Percentiles rank a stretch among this genome's conserved stretches.
phyloP scores from a whole-genome alignment of 2,329 filamentous ascomycete species.

The Sporothrix luriei region DNA sequence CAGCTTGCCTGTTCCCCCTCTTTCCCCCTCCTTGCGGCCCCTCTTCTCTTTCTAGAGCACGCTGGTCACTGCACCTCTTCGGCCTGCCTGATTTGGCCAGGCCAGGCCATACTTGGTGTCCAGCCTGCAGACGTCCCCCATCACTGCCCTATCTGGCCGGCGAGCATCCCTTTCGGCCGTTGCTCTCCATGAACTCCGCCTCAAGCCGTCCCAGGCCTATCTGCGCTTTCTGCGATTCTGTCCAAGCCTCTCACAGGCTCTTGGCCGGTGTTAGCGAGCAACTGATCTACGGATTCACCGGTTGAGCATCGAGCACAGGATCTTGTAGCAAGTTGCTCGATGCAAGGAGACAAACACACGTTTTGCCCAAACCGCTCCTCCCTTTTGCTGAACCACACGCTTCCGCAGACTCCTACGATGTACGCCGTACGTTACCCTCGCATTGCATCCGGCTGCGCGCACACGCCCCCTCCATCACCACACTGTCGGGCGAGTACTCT shows the following conservation, averaged over 20 bases:
- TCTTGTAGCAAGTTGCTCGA: neutral
- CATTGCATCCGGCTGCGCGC: neutral
- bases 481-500: neutral
- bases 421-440: neutral
- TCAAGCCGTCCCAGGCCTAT: neutral
- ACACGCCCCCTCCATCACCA: slow-evolving; percentile 13
- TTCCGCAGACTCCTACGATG: neutral
- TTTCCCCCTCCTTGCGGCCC: slow-evolving; percentile 1
- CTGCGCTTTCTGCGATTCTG: neutral
- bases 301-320: neutral
- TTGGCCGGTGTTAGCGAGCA: neutral
- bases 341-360: neutral
- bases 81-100: neutral
- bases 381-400: neutral
- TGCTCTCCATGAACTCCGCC: neutral
- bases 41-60: neutral
- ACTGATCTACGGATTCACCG: slow-evolving; percentile 5
- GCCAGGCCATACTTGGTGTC: too few species aligned
- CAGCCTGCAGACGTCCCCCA: neutral
- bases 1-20: slow-evolving; percentile 14
- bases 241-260: slow-evolving; percentile 7
- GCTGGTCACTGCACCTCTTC: slow-evolving; percentile 3
- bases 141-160: slow-evolving; percentile 14
- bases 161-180: slow-evolving; percentile 2
- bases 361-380: slow-evolving; percentile 7